A percentile compares a stretch with the other conserved stretches of the same genome.
These are phyloP conservation scores for Rhizophagus clarus DNA, from an alignment of 192 early-diverging fungal genomes.

Conservation along the genomic window DNA sequence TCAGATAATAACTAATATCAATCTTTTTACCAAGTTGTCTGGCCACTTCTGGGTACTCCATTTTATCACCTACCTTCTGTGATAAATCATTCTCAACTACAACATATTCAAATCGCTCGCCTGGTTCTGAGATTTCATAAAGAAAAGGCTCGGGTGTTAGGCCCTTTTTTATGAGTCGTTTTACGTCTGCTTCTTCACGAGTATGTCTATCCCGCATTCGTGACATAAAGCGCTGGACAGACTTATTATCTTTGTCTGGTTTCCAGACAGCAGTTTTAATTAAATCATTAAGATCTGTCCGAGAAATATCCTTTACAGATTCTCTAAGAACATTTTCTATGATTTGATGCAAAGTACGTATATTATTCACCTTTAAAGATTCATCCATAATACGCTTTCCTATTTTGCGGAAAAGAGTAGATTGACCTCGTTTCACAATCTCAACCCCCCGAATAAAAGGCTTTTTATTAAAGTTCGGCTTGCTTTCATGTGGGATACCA, in stretches of 20 bases:
- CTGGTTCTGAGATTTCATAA: neutral
- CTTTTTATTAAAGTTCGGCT: too few species aligned
- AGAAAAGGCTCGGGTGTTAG: neutral
- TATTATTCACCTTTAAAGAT: too few species aligned
- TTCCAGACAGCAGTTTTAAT: neutral
- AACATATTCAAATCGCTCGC: neutral
- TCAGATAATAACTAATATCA: slow-evolving; percentile 1
- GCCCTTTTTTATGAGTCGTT: slow-evolving; percentile 12
- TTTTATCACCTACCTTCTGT: neutral
- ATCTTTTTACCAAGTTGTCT: neutral
- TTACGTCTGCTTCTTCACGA: neutral
- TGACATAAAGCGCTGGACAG: neutral
- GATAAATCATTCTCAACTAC: neutral
- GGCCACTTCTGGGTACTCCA: neutral
- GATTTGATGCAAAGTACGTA: too few species aligned
- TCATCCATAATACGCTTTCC: too few species aligned
- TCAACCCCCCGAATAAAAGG: too few species aligned
- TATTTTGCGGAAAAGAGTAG: too few species aligned
- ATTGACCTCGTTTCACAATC: too few species aligned
- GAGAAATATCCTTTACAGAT: too few species aligned
- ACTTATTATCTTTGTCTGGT: neutral
- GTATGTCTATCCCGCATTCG: too few species aligned
- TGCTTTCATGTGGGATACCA: too few species aligned
- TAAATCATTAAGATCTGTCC: slow-evolving; percentile 4
- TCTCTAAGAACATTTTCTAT: too few species aligned